Conservation (phyloP, 2,329 filamentous ascomycete genomes). For the Stylonectria norvegica region DNA sequence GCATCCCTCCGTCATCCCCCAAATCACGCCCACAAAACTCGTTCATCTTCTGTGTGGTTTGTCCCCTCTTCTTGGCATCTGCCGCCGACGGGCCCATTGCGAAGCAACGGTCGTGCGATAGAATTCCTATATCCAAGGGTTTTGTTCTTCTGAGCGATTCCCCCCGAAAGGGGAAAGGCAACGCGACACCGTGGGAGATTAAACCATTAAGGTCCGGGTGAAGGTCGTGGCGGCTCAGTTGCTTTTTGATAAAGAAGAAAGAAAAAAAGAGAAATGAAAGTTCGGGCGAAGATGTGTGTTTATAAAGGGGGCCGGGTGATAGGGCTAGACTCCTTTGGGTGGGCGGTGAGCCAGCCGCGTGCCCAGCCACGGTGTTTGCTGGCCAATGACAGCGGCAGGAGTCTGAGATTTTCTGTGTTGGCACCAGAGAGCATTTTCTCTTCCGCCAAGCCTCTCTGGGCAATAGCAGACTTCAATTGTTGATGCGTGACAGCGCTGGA, state of each 20-base stretch:
- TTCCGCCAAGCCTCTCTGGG: too few relatives aligned
- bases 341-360: conserved; percentile 15
- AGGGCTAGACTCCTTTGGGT: conserved; percentile 21
- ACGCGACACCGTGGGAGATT: conserved; percentile 55
- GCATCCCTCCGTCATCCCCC: too few relatives aligned
- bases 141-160: conserved; percentile 57
- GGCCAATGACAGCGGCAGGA: too few relatives aligned
- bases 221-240: conserved; percentile 62
- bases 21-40: too few relatives aligned
- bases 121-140: conserved; percentile 63
- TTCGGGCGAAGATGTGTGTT: conserved; percentile 21
- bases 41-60: conserved; percentile 39
- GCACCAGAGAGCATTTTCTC: too few relatives aligned
- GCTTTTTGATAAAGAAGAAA: conserved; percentile 60
- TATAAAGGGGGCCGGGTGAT: conserved; percentile 20
- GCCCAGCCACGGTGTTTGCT: conserved; percentile 2
- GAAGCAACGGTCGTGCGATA: conserved; percentile 43
- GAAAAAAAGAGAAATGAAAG: conserved; percentile 38
- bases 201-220: conserved; percentile 38
- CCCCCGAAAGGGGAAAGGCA: conserved; percentile 52
- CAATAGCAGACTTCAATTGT: too few relatives aligned
- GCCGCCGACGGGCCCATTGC: conserved; percentile 43
- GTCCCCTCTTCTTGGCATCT: conserved; percentile 62
- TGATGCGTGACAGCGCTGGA: too few relatives aligned
- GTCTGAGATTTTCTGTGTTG: too few relatives aligned